Evolutionary conservation across 371 early-diverging fungal species (phyloP).

Genomic region (Rhizopus stolonifer): DNA sequence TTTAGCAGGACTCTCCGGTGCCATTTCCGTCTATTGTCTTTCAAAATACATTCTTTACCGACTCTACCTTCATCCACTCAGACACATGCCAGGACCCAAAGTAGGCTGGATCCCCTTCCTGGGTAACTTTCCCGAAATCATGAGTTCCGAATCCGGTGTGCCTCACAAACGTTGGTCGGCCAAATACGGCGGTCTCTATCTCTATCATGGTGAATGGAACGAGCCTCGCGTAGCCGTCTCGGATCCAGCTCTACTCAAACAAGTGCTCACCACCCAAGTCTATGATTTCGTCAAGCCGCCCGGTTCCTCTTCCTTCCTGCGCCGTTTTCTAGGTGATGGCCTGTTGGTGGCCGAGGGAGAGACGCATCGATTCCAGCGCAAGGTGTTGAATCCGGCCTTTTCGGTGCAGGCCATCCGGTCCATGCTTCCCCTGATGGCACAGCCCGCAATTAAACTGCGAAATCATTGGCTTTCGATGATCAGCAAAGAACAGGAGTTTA

Average conservation of each 20-base stretch:
- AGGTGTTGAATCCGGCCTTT: conserved; percentile 70
- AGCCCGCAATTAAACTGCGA: conserved; percentile 32
- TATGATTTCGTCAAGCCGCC: conserved; percentile 55
- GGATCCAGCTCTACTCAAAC: conserved; percentile 52
- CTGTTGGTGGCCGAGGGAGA: conserved; percentile 60
- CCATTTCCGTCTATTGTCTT: conserved; percentile 13
- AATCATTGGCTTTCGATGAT: conserved; percentile 32
- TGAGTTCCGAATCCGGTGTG: conserved; percentile 48
- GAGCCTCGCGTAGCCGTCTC: conserved; percentile 50
- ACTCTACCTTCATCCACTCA: conserved; percentile 47
- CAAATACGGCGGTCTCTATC: conserved; percentile 52
- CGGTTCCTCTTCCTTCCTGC: conserved; percentile 24
- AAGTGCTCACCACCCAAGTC: conserved; percentile 47
- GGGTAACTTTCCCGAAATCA: conserved; percentile 52
- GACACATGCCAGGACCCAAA: conserved; percentile 61
- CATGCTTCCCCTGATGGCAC: conserved; percentile 46
- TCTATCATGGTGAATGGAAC: conserved; percentile 54
- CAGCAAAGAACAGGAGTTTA: conserved; percentile 8
- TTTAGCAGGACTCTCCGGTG: conserved; percentile 13
- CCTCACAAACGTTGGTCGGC: conserved; percentile 56
- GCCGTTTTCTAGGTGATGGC: conserved; percentile 53
- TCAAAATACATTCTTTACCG: conserved; percentile 40
- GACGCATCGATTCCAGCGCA: conserved; percentile 63
- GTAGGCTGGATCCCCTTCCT: conserved; percentile 51
- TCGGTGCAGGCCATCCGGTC: conserved; percentile 46